Conservation (phyloP, 1,284 basidiomycete species). For the Apiotrichum laibachii region DNA sequence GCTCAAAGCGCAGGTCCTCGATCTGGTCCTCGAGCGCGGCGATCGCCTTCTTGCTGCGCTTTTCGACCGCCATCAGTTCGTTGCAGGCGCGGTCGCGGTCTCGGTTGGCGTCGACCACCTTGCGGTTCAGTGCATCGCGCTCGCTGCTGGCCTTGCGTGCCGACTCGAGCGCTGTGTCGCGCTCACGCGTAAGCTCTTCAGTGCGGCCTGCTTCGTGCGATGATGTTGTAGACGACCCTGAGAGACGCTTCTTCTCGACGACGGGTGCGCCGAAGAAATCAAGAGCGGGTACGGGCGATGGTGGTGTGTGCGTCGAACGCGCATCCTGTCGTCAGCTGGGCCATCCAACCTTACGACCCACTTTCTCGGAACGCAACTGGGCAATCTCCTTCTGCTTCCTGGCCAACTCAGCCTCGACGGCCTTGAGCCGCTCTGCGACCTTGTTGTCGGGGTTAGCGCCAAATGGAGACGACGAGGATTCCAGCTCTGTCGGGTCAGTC, state of each 20-base stretch:
- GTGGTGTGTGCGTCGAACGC: not conserved
- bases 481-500: constrained; percentile 11
- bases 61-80: constrained; percentile 45
- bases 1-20: constrained; percentile 43
- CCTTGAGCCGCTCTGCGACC: constrained; percentile 29
- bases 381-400: constrained; percentile 28
- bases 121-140: constrained; percentile 28
- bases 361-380: constrained; percentile 17
- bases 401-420: constrained; percentile 32
- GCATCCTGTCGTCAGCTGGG: not conserved
- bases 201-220: constrained; percentile 27
- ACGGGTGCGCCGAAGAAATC: not conserved
- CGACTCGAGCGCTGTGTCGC: constrained; percentile 14
- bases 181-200: constrained; percentile 27
- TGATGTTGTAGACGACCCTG: not conserved
- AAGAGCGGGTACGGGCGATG: no score
- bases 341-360: constrained; percentile 9
- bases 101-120: constrained; percentile 12
- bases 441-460: constrained; percentile 9
- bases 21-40: constrained; percentile 38
- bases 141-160: constrained; percentile 9
- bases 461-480: constrained; percentile 7
- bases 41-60: constrained; percentile 32
- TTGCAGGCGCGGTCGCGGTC: constrained; percentile 48
- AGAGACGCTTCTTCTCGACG: not conserved